phyloP scores from a whole-genome alignment of 2,329 filamentous ascomycete genomes.

The Fusarium albosuccineum region DNA sequence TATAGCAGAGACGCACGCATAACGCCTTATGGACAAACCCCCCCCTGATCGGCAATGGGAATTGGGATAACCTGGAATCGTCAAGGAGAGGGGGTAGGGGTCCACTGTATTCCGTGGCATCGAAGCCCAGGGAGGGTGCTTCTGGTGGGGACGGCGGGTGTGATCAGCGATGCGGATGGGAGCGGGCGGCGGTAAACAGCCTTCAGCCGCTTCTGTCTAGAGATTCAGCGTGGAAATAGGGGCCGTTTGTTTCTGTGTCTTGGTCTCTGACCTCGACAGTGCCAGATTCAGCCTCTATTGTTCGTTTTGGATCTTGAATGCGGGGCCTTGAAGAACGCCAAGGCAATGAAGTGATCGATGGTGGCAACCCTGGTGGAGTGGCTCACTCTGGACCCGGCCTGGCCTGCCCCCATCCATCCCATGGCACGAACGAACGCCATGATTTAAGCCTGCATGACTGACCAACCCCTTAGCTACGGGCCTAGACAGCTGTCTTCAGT shows the following conservation, averaged over 20 bases:
- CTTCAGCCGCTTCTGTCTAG: too few species aligned
- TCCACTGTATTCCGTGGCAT: conserved; percentile 8
- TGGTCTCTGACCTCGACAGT: too few species aligned
- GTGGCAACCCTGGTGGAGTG: conserved; percentile 9
- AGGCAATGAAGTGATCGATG: conserved; percentile 6
- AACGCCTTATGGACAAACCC: not conserved
- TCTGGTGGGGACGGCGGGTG: not conserved
- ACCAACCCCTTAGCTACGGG: too few species aligned
- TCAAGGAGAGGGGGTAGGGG: not conserved
- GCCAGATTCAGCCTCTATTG: not conserved
- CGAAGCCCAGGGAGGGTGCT: not conserved
- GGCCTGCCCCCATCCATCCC: too few species aligned
- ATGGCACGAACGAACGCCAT: too few species aligned
- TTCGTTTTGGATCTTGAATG: not conserved
- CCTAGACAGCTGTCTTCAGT: too few species aligned
- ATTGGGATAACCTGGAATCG: conserved; percentile 4
- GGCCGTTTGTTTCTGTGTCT: not conserved
- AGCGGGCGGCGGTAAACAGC: not conserved
- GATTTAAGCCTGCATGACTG: too few species aligned
- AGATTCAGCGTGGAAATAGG: not conserved
- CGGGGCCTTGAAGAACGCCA: conserved; percentile 5
- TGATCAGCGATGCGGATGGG: conserved; percentile 1
- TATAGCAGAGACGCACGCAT: conserved; percentile 2
- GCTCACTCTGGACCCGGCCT: too few species aligned
- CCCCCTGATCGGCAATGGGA: conserved; percentile 14